Percentiles rank a stretch among this genome's conserved stretches.
Evolutionary conservation across 1,139 yeast genomes (phyloP).

Genomic region (Debaryomyces udenii): DNA sequence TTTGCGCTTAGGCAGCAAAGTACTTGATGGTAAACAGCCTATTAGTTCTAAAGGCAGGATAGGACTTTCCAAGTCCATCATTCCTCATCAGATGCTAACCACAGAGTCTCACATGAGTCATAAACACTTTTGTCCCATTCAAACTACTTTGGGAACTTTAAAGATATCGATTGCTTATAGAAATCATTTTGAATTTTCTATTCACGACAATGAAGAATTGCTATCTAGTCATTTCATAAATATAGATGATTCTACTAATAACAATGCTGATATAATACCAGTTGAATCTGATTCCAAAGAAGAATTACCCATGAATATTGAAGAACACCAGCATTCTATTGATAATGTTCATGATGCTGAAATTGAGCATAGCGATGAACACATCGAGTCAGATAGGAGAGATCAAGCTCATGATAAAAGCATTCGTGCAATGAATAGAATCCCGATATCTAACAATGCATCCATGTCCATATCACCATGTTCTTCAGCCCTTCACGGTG

Average conservation of each 20-base stretch:
- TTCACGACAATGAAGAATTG: constrained; percentile 68
- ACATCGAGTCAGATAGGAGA: not conserved
- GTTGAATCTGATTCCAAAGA: constrained; percentile 5
- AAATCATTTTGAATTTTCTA: constrained; percentile 64
- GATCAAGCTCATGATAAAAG: constrained; percentile 1
- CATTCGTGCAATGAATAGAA: constrained; percentile 7
- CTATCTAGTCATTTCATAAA: constrained; percentile 60
- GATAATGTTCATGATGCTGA: constrained; percentile 3
- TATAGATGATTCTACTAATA: constrained; percentile 35
- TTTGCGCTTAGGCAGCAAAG: constrained; percentile 54
- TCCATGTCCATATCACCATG: constrained; percentile 37
- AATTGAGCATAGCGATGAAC: constrained; percentile 5
- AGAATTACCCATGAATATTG: constrained; percentile 1
- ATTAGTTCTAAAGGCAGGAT: constrained; percentile 82
- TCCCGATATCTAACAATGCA: constrained; percentile 18
- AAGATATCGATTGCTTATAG: constrained; percentile 80
- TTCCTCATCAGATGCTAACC: constrained; percentile 43
- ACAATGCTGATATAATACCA: not conserved
- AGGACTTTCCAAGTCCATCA: constrained; percentile 74
- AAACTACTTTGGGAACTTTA: constrained; percentile 74
- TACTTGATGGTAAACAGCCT: constrained; percentile 76
- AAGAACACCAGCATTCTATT: constrained; percentile 2
- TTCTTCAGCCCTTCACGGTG: constrained; percentile 19
- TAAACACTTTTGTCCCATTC: constrained; percentile 66
- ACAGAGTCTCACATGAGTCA: constrained; percentile 60